Evolutionary conservation across 169 alveolate genomes (phyloP).

Genomic region (Eimeria falciformis): DNA sequence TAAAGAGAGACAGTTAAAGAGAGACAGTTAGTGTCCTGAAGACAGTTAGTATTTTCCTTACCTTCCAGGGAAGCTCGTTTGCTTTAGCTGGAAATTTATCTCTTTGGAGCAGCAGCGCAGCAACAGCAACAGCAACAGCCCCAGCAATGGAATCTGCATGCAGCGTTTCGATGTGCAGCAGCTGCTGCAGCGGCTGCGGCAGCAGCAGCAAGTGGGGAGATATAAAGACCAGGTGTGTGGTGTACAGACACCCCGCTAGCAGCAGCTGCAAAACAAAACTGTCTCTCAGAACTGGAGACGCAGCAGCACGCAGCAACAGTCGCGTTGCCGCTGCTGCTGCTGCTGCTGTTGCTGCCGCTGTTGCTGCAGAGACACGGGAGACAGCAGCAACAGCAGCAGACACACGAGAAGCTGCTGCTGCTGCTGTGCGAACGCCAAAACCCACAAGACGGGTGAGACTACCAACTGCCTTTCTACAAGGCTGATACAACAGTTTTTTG

Average conservation of each 20-base stretch:
- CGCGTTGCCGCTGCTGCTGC: neutral
- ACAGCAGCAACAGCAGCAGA: neutral
- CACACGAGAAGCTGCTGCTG: neutral
- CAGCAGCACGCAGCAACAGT: neutral
- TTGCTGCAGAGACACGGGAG: neutral
- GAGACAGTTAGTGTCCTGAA: neutral
- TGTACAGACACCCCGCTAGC: neutral
- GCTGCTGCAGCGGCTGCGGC: constrained; percentile 2
- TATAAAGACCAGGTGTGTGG: neutral
- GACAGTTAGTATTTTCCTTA: neutral
- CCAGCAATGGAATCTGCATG: neutral
- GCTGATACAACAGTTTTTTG: neutral
- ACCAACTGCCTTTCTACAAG: neutral
- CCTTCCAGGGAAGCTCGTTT: neutral
- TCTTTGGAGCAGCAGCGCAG: neutral
- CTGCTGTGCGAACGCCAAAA: neutral
- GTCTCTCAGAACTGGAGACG: neutral
- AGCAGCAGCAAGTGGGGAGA: neutral
- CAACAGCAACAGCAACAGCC: neutral
- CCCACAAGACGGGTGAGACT: neutral
- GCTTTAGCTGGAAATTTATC: neutral
- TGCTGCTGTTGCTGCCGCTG: neutral
- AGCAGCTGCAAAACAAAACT: neutral
- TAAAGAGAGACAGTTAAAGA: neutral
- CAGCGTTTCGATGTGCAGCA: neutral